These are phyloP conservation scores for Metarhizium brunneum DNA, from an alignment of 2,329 filamentous ascomycete genomes.

Conservation along the genomic window DNA sequence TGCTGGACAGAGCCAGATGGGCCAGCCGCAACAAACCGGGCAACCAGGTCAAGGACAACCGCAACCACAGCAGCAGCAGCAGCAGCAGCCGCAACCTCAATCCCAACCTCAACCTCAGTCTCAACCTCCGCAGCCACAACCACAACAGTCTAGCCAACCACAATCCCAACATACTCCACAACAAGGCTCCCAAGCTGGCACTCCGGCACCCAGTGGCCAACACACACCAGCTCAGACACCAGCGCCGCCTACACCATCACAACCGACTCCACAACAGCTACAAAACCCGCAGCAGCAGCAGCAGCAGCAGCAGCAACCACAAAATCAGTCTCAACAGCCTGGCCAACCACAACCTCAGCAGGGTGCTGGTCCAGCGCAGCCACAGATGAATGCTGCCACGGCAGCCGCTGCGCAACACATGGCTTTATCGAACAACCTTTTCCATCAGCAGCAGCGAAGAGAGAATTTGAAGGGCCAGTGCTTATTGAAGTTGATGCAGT, in stretches of 20 bases:
- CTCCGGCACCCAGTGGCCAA: constrained; percentile 7
- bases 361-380: constrained; percentile 9
- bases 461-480: constrained; percentile 47
- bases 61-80: constrained; percentile 15
- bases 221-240: constrained; percentile 34
- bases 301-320: constrained; percentile 18
- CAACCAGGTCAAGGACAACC: constrained; percentile 22
- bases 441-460: constrained; percentile 38
- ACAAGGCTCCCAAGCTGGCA: constrained; percentile 8
- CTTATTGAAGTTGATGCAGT: constrained; percentile 50
- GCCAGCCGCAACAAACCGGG: constrained; percentile 11
- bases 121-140: constrained; percentile 16
- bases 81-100: constrained; percentile 25
- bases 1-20: constrained; percentile 9
- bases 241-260: constrained; percentile 18
- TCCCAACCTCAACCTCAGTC: constrained; percentile 29
- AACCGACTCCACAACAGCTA: constrained; percentile 8
- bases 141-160: constrained; percentile 18
- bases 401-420: constrained; percentile 24
- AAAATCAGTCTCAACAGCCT: constrained; percentile 24
- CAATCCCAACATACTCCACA: constrained; percentile 33
- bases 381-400: constrained; percentile 18
- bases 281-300: constrained; percentile 26
- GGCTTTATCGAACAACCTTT: constrained; percentile 23
- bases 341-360: constrained; percentile 1